Evolutionary conservation across 768 basidiomycete genomes (phyloP), one percentile per base, ranked within the genome.

Genomic region (Cubamyces lactineus): DNA sequence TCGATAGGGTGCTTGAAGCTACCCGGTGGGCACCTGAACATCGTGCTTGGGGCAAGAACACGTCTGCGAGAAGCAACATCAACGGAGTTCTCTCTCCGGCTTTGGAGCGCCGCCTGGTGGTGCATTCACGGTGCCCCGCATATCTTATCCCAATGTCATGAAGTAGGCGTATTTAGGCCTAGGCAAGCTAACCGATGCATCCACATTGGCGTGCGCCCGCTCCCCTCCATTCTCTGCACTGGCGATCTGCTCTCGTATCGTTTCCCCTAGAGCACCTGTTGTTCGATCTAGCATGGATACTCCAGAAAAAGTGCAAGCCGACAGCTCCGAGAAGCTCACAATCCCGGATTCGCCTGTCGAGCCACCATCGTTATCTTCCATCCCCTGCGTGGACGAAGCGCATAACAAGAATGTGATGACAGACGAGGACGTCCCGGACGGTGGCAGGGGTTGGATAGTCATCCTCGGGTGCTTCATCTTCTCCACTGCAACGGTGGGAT

Each of bases 401-500:
- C 5, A 23, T 19, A 48, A 47, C 13, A 49, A 49, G 30, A 11
- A 9, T 9, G 12, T 12, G 3, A 6, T 16, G 5, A 9, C 46
- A 16, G 39, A 54, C 26, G 63, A 59, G 49, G 53, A 58, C 5
- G 53, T 57, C 54, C 72, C 72, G 0, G 74, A 75, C 41, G 74
- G 73, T 38, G 71, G 72, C 0, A 63, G 70, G 15, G 73, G 71
- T 0, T 74, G 73, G 73, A 60, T 74, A 3, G 72, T 74, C 11
- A 71, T 76, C n/a, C 45, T 70, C 5, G 75, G 74, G 0, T 73
- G 74, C 63, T 70, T 71, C 61, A 66, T 71, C 3, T 72, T 70
- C 66, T 66, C 58, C 11, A 60, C 67, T 2, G 62, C 59, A 15
- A 64, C 72, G 0, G 66, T 57, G 5, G 72, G 72, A 15, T 72